Evolutionary conservation across 192 early-diverging fungal species (phyloP).

Genomic region (Backusella mclennaniae): DNA sequence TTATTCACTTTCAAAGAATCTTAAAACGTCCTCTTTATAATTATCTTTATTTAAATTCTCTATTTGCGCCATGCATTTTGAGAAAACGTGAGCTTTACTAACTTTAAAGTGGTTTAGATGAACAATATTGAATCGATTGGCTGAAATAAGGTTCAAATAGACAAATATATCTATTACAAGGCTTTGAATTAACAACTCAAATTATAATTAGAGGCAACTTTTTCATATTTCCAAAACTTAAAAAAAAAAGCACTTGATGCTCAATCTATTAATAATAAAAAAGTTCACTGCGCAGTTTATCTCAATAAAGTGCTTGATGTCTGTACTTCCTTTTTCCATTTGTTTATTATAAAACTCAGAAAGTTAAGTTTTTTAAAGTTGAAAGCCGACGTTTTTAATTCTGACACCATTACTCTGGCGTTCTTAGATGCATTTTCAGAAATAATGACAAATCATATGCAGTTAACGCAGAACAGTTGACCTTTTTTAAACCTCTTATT

Average conservation of each 20-base stretch:
- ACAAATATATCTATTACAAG: neutral
- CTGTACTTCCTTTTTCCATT: neutral
- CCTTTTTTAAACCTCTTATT: too few species aligned
- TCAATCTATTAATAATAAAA: neutral
- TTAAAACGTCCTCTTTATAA: neutral
- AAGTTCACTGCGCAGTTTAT: neutral
- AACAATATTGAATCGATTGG: neutral
- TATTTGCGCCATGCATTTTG: neutral
- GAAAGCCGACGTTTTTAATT: too few species aligned
- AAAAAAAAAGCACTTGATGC: neutral
- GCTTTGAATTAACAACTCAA: neutral
- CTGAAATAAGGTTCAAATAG: neutral
- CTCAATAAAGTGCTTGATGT: too few species aligned
- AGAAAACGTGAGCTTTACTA: neutral
- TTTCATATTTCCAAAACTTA: neutral
- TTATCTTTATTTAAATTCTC: neutral
- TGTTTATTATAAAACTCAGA: neutral
- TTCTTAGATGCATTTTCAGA: too few species aligned
- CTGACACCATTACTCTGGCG: too few species aligned
- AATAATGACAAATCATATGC: too few species aligned
- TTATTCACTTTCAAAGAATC: neutral
- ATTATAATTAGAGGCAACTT: neutral
- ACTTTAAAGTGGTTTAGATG: neutral
- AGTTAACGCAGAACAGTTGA: too few species aligned
- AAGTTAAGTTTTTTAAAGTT: neutral